Base-by-base conservation (phyloP, 345 rosid genomes). In the Euphorbia peplus region DNA sequence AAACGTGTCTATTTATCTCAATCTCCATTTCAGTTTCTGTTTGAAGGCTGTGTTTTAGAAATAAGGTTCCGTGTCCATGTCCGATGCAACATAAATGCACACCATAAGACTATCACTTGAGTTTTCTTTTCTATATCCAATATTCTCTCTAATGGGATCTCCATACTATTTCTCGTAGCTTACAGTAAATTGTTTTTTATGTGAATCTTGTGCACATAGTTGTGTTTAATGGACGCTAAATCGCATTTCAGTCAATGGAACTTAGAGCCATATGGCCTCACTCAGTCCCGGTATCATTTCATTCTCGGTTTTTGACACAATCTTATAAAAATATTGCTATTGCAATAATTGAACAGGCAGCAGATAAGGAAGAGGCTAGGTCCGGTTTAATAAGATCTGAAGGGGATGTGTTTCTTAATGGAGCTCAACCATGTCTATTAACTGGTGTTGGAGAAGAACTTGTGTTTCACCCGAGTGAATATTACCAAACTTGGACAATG, bases 361-460 rank as follows among this genome's bases (percentile, higher is more conserved):
- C 83, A 8, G 90, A 85, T 70, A 79, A 60, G 77, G 85, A 77
- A 57, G 84, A 80, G 75, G 77, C 80, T n/a, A 78, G 64, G 61
- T 81, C 91, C 22, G 90, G 90, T n/a, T 59, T 80, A 63, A 78
- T 86, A 76, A 82, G 70, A 68, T 86, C 88, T 24, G 88, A 85
- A 69, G 86, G 87, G 63, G 91, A 86, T 78, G 55, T 75, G 74
- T 79, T 86, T 72, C 83, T 86, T 63, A 80, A 73, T 44, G 90
- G 87, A 73, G 90, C 90, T 74, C 82, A 83, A 70, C 41, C 84
- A 24, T 67, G 79, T 68, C 61, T 81, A 77, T 41, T 75, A 66
- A 59, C 75, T 16, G 83, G 85, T 29, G 46, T 63, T 0, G 75
- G 78, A 8, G 82, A 80, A 66, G 81, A 76, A 73, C 66, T 65